phyloP scores from a whole-genome alignment of 2,329 filamentous ascomycete genomes.

The Diplodia mutila region DNA sequence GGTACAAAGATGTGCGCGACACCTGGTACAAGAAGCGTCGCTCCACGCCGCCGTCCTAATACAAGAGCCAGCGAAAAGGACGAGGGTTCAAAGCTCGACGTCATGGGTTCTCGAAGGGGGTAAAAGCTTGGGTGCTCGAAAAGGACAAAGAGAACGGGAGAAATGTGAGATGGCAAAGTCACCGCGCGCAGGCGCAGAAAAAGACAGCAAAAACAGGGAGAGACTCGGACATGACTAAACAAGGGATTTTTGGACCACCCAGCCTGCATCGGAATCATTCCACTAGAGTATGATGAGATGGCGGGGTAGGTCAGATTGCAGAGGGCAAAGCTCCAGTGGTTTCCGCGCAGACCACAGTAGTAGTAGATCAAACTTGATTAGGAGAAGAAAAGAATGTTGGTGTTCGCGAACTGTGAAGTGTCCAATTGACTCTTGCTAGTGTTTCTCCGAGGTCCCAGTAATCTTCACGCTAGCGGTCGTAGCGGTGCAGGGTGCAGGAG shows the following conservation, averaged over 20 bases:
- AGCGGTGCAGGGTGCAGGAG: too few relatives aligned
- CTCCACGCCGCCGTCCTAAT: background rate
- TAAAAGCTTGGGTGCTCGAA: background rate
- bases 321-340: background rate
- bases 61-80: too few relatives aligned
- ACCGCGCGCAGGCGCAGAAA: background rate
- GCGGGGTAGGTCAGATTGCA: background rate
- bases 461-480: too few relatives aligned
- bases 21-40: background rate
- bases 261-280: background rate
- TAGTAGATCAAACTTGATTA: too few relatives aligned
- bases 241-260: background rate
- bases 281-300: background rate
- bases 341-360: too few relatives aligned
- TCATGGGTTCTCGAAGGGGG: too few relatives aligned
- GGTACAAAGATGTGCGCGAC: background rate
- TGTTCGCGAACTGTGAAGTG: too few relatives aligned
- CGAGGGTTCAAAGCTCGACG: too few relatives aligned
- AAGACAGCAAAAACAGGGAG: too few relatives aligned
- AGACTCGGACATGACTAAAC: background rate
- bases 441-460: too few relatives aligned
- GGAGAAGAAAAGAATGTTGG: too few relatives aligned
- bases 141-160: background rate
- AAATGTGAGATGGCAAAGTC: background rate
- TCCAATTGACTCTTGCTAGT: too few relatives aligned